phyloP scores from a whole-genome alignment of 768 basidiomycete species.

The Lactarius sp. region DNA sequence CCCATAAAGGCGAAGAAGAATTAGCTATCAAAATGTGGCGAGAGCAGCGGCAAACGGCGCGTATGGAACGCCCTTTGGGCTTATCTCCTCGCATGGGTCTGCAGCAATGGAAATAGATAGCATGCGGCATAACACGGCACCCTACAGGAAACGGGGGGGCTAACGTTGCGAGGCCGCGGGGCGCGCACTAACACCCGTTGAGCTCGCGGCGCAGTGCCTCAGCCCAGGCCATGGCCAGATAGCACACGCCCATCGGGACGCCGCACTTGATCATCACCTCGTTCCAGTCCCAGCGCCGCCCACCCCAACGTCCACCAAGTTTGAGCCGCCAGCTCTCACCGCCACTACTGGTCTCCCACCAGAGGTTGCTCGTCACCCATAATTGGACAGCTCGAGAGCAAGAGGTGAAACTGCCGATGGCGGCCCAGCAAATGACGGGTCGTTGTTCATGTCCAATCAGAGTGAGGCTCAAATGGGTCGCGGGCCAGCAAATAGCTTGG shows the following conservation, averaged over 20 bases:
- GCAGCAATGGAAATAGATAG: neutral
- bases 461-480: slow-evolving; percentile 78
- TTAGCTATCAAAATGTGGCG: neutral
- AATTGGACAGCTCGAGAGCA: slow-evolving; percentile 80
- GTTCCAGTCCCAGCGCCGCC: slow-evolving; percentile 77
- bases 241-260: slow-evolving; percentile 67
- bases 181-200: slow-evolving; percentile 24
- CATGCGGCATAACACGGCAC: neutral
- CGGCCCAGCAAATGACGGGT: slow-evolving; percentile 85
- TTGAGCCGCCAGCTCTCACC: slow-evolving; percentile 22
- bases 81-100: neutral
- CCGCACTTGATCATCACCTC: slow-evolving; percentile 65
- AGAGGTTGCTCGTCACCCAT: slow-evolving; percentile 92
- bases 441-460: slow-evolving; percentile 64
- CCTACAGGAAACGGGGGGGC: slow-evolving; percentile 14
- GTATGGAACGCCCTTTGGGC: neutral
- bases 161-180: neutral
- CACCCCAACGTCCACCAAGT: slow-evolving; percentile 43
- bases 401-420: slow-evolving; percentile 85
- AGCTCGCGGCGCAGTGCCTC: slow-evolving; percentile 40
- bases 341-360: slow-evolving; percentile 23
- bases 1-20: slow-evolving; percentile 1
- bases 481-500: slow-evolving; percentile 96
- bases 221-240: slow-evolving; percentile 78
- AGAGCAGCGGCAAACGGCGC: neutral